Evolutionary conservation across 169 alveolate species (phyloP), one percentile per base, ranked within the genome.

Genomic region (Pseudocohnilembus persalinus): DNA sequence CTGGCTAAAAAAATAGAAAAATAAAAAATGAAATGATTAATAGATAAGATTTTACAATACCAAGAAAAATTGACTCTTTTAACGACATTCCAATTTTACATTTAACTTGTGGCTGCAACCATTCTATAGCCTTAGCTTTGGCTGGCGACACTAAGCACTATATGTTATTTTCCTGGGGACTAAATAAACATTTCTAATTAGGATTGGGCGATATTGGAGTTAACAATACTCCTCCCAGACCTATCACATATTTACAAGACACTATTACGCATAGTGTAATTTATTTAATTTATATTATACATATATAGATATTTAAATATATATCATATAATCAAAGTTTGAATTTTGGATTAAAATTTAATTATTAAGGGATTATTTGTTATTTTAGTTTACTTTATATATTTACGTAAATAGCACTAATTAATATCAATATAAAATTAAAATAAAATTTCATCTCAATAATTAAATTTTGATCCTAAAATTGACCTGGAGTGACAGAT

Each of bases 121-220:
- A 91, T 49, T 84, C 94, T 0, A n/a, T 91, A 28, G 94, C 92
- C 11, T 76, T 91, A 0, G 92, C 92, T 28, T 85, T 91, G 0
- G 86, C 82, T 35, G 90, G 90, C 24, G 91, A 84, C 34, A 89
- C 84, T n/a, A 79, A 81, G 6, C 89, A 80, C 83, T 88, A 90
- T 29, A 91, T 91, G 94, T 78, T 91, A 34, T 91, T 92, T 92
- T 79, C 92, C 0, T 91, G 94, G 94, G 94, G 94, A 29, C 88
- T 85, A 92, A 83, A 75, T 74, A 91, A 88, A 32, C 77, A 86
- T 68, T 93, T 92, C 0, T 76, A 91, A 49, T 79, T 91, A 26
- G 95, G 95, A 6, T 73, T 88, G 25, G 95, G 95, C 0, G 91
- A 91, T 28, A 79, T 73, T 20, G 84, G 84, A 79, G 35, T 34